Evolutionary conservation across 805 yeast species (phyloP).

Genomic region (Lipomyces oligophaga): DNA sequence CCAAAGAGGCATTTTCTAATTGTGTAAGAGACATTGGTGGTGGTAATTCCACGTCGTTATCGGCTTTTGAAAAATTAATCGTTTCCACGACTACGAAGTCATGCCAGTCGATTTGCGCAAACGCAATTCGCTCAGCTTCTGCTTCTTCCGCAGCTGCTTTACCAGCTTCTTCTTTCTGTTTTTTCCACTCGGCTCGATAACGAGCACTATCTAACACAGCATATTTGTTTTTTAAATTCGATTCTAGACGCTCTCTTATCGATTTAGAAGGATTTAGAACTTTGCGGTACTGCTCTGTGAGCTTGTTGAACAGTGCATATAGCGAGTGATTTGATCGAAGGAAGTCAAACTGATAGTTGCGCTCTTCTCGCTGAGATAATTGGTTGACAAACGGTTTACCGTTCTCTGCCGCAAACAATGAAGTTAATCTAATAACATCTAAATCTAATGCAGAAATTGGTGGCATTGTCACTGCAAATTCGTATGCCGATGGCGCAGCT

Average conservation of each 20-base stretch:
- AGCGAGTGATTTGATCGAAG: constrained; percentile 57
- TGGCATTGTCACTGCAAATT: constrained; percentile 37
- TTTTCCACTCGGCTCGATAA: constrained; percentile 53
- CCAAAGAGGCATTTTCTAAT: constrained; percentile 58
- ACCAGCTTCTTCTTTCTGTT: constrained; percentile 38
- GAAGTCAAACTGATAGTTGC: constrained; percentile 63
- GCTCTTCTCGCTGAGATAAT: constrained; percentile 37
- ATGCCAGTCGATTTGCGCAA: constrained; percentile 83
- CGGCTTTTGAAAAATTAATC: constrained; percentile 60
- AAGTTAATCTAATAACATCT: constrained; percentile 67
- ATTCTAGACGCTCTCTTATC: constrained; percentile 30
- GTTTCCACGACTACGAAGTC: constrained; percentile 71
- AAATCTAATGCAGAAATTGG: constrained; percentile 59
- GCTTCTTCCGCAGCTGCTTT: constrained; percentile 39
- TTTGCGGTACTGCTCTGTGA: constrained; percentile 54
- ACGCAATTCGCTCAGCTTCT: constrained; percentile 44
- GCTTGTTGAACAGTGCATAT: constrained; percentile 47
- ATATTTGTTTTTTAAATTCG: constrained; percentile 36
- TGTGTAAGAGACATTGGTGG: constrained; percentile 54
- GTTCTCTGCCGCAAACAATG: constrained; percentile 61
- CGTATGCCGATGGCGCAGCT: constrained; percentile 23
- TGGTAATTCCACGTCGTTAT: constrained; percentile 52
- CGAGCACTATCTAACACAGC: constrained; percentile 48
- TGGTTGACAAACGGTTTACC: constrained; percentile 46
- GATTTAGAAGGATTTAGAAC: constrained; percentile 36